Evolutionary conservation across 169 alveolate species (phyloP).

Genomic region (Plasmodium adleri): DNA sequence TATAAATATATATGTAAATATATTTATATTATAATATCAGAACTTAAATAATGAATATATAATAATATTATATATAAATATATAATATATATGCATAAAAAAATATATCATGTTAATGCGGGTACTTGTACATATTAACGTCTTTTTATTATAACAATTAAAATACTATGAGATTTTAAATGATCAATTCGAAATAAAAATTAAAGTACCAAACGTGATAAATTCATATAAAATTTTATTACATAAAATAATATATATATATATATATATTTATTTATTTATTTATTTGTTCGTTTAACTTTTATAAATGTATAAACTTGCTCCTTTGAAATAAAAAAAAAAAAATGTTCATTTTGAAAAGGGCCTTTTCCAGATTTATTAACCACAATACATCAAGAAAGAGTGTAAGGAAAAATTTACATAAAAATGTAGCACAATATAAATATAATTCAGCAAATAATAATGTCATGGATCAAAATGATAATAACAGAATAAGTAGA

Average conservation of each 20-base stretch:
- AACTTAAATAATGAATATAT: too few species aligned
- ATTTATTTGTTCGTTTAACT: background rate
- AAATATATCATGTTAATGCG: too few species aligned
- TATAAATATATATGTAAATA: too few species aligned
- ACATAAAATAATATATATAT: background rate
- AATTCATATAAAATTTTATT: background rate
- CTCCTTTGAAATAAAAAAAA: background rate
- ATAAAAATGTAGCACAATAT: conserved; percentile 66
- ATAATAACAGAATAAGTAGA: conserved; percentile 26
- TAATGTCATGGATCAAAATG: conserved; percentile 46
- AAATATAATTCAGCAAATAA: conserved; percentile 17
- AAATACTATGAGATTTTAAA: too few species aligned
- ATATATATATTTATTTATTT: background rate
- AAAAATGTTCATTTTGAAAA: conserved; percentile 55
- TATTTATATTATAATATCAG: too few species aligned
- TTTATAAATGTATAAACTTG: too few species aligned
- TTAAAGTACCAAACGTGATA: too few species aligned
- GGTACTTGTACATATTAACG: too few species aligned
- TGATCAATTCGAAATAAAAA: too few species aligned
- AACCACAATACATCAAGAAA: conserved; percentile 64
- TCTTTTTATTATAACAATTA: too few species aligned
- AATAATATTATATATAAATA: too few species aligned
- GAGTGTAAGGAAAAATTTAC: conserved; percentile 55
- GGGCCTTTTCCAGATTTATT: conserved; percentile 73
- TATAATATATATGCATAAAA: too few species aligned